A percentile compares a stretch with the other conserved stretches of the same genome.
These are phyloP conservation scores for Centrapalus pauciflorus DNA, from an alignment of 129 eudicot genomes.

Conservation along the genomic window DNA sequence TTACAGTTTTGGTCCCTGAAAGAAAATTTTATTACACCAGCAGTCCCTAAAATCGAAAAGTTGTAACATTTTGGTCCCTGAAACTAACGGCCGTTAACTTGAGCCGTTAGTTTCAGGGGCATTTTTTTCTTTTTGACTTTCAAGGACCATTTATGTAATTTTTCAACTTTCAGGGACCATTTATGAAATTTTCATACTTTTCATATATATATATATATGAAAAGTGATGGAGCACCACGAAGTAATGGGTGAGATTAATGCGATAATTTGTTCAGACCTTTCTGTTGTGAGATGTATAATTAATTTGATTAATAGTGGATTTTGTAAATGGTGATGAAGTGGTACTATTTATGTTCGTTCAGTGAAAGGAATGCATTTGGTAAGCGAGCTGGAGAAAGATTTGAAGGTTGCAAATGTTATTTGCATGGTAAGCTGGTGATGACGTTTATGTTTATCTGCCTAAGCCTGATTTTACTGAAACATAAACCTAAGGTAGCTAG, in stretches of 20 bases:
- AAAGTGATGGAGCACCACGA: constrained; percentile 98
- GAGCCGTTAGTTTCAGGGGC: too few species aligned
- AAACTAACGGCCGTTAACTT: too few species aligned
- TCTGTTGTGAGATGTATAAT: constrained; percentile 1
- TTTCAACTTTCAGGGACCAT: too few species aligned
- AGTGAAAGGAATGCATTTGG: constrained; percentile 98
- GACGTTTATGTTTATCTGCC: constrained; percentile 10
- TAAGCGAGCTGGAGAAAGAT: constrained; percentile 91
- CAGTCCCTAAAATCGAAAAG: too few species aligned
- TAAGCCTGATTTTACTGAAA: neutral
- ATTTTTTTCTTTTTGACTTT: too few species aligned
- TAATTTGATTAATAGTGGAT: neutral
- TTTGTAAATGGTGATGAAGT: constrained; percentile 7
- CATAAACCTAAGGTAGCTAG: constrained; percentile 18
- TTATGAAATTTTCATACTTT: too few species aligned
- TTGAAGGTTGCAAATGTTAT: constrained; percentile 96
- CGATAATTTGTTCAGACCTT: neutral
- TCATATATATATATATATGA: too few species aligned
- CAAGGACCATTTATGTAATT: too few species aligned
- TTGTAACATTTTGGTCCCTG: too few species aligned
- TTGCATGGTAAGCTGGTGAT: constrained; percentile 86
- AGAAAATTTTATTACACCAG: too few species aligned
- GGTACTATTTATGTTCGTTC: constrained; percentile 16
- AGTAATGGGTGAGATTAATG: constrained; percentile 78
- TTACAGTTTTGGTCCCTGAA: too few species aligned